Evolutionary conservation across 2,329 filamentous ascomycete genomes (phyloP).

Genomic region (Bertia moriformis): DNA sequence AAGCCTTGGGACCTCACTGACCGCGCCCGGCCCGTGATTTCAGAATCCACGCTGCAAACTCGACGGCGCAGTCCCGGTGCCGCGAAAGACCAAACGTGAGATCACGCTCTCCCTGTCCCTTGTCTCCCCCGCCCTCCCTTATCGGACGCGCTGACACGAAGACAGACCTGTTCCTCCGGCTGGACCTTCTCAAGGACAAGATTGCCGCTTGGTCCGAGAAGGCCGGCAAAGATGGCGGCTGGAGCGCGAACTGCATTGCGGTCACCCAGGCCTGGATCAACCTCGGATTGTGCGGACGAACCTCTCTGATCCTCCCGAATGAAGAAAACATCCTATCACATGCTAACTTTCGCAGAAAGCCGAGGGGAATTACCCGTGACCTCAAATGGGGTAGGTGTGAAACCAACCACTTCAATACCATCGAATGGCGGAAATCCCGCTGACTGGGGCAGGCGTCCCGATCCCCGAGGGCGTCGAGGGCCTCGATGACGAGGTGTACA

Average conservation of each 20-base stretch:
- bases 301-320: neutral
- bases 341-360: slow-evolving; percentile 32
- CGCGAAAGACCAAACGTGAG: slow-evolving; percentile 73
- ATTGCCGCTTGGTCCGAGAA: slow-evolving; percentile 67
- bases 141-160: too few relatives aligned
- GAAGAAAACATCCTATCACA: too few relatives aligned
- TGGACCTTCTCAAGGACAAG: slow-evolving; percentile 68
- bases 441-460: slow-evolving; percentile 29
- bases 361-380: slow-evolving; percentile 80
- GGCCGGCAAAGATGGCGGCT: slow-evolving; percentile 58
- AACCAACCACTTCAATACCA: neutral
- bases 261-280: slow-evolving; percentile 73
- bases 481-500: slow-evolving; percentile 1
- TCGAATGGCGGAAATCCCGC: too few relatives aligned
- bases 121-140: too few relatives aligned
- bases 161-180: slow-evolving; percentile 70
- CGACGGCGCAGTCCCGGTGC: slow-evolving; percentile 69
- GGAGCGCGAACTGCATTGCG: slow-evolving; percentile 60
- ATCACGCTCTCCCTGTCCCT: too few relatives aligned
- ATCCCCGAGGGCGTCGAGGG: slow-evolving; percentile 32
- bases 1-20: neutral
- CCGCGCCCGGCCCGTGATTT: too few relatives aligned
- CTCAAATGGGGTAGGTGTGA: slow-evolving; percentile 62
- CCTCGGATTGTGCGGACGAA: slow-evolving; percentile 49
- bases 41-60: slow-evolving; percentile 77